These are phyloP conservation scores for Debaryomyces sp. DNA, from an alignment of 1,139 yeast species.

Conservation along the genomic window DNA sequence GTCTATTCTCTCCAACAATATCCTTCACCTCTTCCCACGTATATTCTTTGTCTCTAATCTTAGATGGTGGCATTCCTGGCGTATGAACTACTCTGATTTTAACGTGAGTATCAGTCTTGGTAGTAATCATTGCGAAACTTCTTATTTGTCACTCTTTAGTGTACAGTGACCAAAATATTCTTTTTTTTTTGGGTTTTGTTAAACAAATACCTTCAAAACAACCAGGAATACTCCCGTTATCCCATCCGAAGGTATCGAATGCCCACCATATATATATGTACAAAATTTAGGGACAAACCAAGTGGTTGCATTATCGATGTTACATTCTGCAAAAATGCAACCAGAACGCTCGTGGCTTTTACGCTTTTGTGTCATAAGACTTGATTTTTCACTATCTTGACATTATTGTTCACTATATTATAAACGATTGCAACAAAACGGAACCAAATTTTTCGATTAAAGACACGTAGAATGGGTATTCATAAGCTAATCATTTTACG, in stretches of 20 bases:
- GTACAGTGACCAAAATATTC: neutral
- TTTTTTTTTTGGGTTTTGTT: neutral
- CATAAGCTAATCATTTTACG: conserved; percentile 57
- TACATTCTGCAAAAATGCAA: conserved; percentile 6
- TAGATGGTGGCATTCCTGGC: conserved; percentile 46
- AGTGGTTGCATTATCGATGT: conserved; percentile 7
- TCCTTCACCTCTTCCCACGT: conserved; percentile 39
- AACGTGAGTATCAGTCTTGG: conserved; percentile 9
- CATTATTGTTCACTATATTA: neutral
- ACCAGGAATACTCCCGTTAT: neutral
- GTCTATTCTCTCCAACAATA: conserved; percentile 33
- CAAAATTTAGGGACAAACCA: neutral
- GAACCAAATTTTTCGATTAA: neutral
- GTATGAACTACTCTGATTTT: conserved; percentile 29
- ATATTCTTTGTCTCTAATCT: conserved; percentile 33
- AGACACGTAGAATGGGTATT: conserved; percentile 8
- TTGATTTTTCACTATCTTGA: neutral
- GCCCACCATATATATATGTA: neutral
- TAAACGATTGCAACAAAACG: neutral
- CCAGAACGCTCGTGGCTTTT: neutral
- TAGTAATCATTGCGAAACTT: conserved; percentile 7
- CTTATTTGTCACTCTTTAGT: neutral
- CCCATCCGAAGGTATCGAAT: neutral
- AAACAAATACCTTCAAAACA: neutral
- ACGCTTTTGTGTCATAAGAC: neutral